phyloP scores from a whole-genome alignment of 192 early-diverging fungal genomes.

The Haplosporangium gracile region DNA sequence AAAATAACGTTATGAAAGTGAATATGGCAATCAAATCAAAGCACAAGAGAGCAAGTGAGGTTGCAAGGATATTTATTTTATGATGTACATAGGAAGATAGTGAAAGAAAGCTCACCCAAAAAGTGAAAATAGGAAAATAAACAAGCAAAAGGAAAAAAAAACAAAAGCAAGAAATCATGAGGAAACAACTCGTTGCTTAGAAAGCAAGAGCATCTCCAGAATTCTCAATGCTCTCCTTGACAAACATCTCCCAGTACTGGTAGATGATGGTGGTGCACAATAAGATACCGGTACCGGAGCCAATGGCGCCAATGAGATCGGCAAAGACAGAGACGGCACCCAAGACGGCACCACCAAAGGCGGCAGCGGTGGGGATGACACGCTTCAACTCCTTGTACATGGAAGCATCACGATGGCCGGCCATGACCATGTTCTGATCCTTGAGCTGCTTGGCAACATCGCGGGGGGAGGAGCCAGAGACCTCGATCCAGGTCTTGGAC shows the following conservation, averaged over 20 bases:
- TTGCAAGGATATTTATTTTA: constrained; percentile 18
- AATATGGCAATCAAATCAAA: not conserved
- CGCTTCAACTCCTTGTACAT: constrained; percentile 99
- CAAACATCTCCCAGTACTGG: constrained; percentile 98
- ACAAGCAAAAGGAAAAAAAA: constrained; percentile 5
- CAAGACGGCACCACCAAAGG: constrained; percentile 97
- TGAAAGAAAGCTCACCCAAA: not conserved
- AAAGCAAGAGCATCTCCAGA: constrained; percentile 55
- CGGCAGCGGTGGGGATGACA: constrained; percentile 97
- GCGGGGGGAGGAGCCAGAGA: constrained; percentile 96
- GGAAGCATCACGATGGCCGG: constrained; percentile 92
- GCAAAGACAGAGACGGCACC: constrained; percentile 96
- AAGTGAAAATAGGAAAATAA: not conserved
- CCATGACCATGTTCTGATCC: constrained; percentile 96
- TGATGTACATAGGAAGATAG: constrained; percentile 34
- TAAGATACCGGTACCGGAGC: constrained; percentile 99
- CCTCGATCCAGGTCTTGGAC: constrained; percentile 99
- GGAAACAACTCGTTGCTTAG: constrained; percentile 18
- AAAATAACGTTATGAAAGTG: no score
- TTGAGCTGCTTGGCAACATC: constrained; percentile 99
- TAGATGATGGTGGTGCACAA: constrained; percentile 99
- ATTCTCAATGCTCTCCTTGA: constrained; percentile 89
- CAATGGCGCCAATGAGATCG: constrained; percentile 98
- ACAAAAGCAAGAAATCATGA: not conserved
- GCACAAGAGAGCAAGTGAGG: not conserved